Percentiles rank a stretch among this genome's conserved stretches.
Conservation (phyloP, 495 filamentous ascomycete species). For the Tuber calosporum region DNA sequence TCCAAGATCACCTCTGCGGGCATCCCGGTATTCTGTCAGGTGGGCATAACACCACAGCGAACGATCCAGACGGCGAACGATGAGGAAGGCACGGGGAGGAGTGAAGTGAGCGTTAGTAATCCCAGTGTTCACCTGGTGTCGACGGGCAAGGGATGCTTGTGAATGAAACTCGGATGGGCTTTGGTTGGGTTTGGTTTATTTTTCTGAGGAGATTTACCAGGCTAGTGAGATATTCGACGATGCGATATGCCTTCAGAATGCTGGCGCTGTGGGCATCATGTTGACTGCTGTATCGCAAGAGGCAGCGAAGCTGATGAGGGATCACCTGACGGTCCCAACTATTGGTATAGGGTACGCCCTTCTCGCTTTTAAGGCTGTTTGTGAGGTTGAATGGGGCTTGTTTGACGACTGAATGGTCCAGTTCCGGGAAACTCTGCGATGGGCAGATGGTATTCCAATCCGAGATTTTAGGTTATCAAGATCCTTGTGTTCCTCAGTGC, state of each 20-base stretch:
- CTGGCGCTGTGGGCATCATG: slow-evolving; percentile 38
- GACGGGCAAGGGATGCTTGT: background rate
- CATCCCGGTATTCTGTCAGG: slow-evolving; percentile 89
- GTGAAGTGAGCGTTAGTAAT: slow-evolving; percentile 41
- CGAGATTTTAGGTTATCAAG: slow-evolving; percentile 59
- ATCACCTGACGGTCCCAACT: slow-evolving; percentile 77
- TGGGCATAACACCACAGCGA: slow-evolving; percentile 90
- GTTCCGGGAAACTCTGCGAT: slow-evolving; percentile 61
- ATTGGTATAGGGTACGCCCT: slow-evolving; percentile 71
- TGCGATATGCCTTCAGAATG: slow-evolving; percentile 79
- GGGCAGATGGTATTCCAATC: slow-evolving; percentile 70
- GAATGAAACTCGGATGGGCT: background rate
- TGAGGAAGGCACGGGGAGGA: slow-evolving; percentile 61
- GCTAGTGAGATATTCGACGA: slow-evolving; percentile 37
- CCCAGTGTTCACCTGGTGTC: slow-evolving; percentile 5
- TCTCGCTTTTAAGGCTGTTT: background rate
- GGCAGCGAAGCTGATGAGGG: slow-evolving; percentile 57
- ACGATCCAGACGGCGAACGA: slow-evolving; percentile 68
- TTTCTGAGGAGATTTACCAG: slow-evolving; percentile 29
- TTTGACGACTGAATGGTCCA: slow-evolving; percentile 2
- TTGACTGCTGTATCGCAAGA: slow-evolving; percentile 35
- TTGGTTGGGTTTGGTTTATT: background rate
- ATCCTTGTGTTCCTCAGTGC: slow-evolving; percentile 30
- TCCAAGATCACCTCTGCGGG: slow-evolving; percentile 76
- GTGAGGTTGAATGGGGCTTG: background rate